A percentile compares a stretch with the other conserved stretches of the same genome.
Conservation (phyloP, 768 basidiomycete genomes). For the Auricularia heimuer region DNA sequence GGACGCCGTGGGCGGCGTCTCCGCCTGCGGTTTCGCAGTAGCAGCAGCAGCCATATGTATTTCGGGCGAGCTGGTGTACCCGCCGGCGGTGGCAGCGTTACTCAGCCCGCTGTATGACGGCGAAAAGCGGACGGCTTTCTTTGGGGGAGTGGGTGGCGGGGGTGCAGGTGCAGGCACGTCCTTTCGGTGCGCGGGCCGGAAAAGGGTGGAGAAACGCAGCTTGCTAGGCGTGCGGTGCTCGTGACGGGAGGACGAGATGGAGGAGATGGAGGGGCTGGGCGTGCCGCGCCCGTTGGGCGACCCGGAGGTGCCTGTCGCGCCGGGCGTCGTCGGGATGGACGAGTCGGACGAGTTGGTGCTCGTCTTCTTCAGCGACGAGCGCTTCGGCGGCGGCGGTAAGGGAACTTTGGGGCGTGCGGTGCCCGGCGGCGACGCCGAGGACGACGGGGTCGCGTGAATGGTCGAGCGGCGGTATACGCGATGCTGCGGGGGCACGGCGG, state of each 20-base stretch:
- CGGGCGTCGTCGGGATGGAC: background rate
- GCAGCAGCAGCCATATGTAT: background rate
- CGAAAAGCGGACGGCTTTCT: background rate
- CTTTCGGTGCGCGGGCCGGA: background rate
- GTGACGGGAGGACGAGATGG: background rate
- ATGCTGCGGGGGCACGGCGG: background rate
- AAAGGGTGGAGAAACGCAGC: background rate
- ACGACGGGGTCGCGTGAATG: background rate
- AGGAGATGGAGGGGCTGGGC: background rate
- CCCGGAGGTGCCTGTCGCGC: background rate
- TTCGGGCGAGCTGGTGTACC: background rate
- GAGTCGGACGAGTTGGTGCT: constrained; percentile 1
- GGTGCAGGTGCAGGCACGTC: background rate
- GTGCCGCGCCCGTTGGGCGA: background rate
- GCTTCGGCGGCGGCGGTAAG: background rate
- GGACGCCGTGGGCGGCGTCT: background rate
- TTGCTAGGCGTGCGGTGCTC: background rate
- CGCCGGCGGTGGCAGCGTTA: background rate
- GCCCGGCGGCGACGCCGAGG: background rate
- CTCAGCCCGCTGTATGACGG: background rate
- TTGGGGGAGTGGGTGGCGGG: background rate
- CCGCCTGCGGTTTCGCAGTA: background rate
- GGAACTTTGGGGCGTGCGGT: background rate
- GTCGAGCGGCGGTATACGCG: background rate
- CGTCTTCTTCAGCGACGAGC: background rate